Evolutionary conservation across 2,329 filamentous ascomycete species (phyloP), one percentile per base, ranked within the genome.

Genomic region (Verticillium albo-atrum): DNA sequence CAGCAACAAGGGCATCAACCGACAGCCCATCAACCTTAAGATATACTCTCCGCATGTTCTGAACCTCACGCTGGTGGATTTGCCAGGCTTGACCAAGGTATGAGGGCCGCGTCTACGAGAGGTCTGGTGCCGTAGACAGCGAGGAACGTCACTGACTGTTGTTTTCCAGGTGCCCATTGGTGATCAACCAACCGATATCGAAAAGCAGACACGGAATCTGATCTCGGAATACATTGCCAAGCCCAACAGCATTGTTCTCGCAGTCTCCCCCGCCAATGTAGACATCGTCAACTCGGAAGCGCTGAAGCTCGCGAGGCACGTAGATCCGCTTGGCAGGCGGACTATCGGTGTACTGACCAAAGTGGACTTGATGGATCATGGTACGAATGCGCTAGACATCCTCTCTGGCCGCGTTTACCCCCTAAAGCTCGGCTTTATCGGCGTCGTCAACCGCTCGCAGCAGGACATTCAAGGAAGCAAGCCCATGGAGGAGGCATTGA

Each of bases 171-270:
- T 97, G 61, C 95, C 95, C 30, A 98, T 99, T 73, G 95, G 95
- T 66, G 95, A 99, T 73, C 95, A 99, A 73, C 95, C 95, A 7
- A 88, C 90, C 68, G 95, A 99, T 71, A 99, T 99, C 70, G 95
- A 99, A 81, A 98, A 97, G 77, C 95, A 99, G 78, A 99, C 95
- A 32, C 87, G 94, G 65, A 97, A 92, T 66, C 85, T 99, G 68
- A 98, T 99, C 68, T 90, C 93, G 59, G 95, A 99, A 79, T 99
- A 97, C 73, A 99, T 98, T 70, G 93, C 93, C 60, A 99, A 99
- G 78, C 94, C 95, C 15, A 99, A 99, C 82, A 97, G 94, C 76
- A 97, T 99, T 70, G 89, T 99, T 65, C 85, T 99, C 57, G 95
- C 95, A 32, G 95, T 99, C 26, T 98, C 95, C 14, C 94, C 95